Evolutionary conservation across 2,329 filamentous ascomycete genomes (phyloP).

Genomic region (Phaeophleospora eucalypticola): DNA sequence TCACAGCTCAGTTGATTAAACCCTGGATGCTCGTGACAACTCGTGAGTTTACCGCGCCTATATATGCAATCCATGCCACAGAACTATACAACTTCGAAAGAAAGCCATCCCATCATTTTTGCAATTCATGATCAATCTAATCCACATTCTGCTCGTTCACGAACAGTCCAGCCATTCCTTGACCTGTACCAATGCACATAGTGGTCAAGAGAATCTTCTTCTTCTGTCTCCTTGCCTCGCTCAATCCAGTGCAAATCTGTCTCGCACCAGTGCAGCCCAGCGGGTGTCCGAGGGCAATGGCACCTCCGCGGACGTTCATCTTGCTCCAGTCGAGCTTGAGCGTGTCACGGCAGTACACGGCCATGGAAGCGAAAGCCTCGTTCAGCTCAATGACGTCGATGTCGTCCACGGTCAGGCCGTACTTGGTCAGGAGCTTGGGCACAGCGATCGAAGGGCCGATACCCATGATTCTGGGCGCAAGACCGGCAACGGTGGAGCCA

Average conservation of each 20-base stretch:
- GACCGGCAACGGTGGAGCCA: slow-evolving; percentile 82
- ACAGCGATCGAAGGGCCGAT: slow-evolving; percentile 72
- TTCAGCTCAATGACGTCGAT: slow-evolving; percentile 91
- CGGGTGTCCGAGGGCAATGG: slow-evolving; percentile 78
- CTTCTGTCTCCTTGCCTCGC: slow-evolving; percentile 31
- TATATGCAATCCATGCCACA: neutral
- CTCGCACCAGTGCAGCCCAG: slow-evolving; percentile 73
- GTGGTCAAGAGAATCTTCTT: slow-evolving; percentile 65
- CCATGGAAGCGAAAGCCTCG: slow-evolving; percentile 97
- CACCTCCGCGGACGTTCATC: slow-evolving; percentile 77
- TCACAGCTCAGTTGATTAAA: too few species aligned
- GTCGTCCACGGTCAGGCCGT: slow-evolving; percentile 73
- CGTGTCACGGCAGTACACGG: slow-evolving; percentile 71
- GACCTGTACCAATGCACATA: slow-evolving; percentile 74
- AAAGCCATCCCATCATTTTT: too few species aligned
- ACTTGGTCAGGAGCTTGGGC: slow-evolving; percentile 77
- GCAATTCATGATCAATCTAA: neutral
- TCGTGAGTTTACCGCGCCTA: neutral
- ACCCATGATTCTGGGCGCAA: slow-evolving; percentile 93
- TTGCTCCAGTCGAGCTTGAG: slow-evolving; percentile 68
- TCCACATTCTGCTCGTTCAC: slow-evolving; percentile 55
- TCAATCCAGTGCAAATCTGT: slow-evolving; percentile 76
- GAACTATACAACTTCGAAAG: too few species aligned
- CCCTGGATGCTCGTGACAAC: too few species aligned
- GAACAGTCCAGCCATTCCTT: slow-evolving; percentile 64